Base-by-base conservation (phyloP, 495 filamentous ascomycete genomes). In the Bacidia rubella region DNA sequence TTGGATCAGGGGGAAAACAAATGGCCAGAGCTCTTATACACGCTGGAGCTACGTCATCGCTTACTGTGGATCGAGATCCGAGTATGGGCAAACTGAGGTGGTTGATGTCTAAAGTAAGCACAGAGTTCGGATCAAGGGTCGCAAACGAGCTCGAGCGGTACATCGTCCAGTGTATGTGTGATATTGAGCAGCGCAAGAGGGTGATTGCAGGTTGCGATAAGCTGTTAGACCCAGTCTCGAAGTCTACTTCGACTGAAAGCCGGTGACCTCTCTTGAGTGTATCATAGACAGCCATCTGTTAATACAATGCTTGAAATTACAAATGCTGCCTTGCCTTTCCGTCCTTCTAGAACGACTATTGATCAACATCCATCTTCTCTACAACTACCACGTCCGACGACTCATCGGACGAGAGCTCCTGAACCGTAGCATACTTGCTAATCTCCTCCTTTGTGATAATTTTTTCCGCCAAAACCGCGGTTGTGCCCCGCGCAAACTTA, bases 301-400 rank as follows among this genome's bases (percentile, higher is more conserved):
- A 52, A 56, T 56, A 56, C 54, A 56, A 56, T 12, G 32, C 41
- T 47, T 46, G 42, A 19, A 7, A 7, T 19, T 45, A 19, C 42
- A 45, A 23, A 17, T 45, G 10, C 42, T 19, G n/a, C 7, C 43
- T 35, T 20, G 20, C 27, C 38, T 38, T n/a, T n/a, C 27, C 35
- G 9, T 35, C 35, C 29, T 32, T 21, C n/a, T n/a, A n/a, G n/a
- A n/a, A 40, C n/a, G 7, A n/a, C 46, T 41, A 58, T 42, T 27
- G 44, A 70, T 97, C 92, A 32, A 99, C 79, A 62, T 99, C 93
- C 93, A 99, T 99, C 68, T 80, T 85, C 74, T 95, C 90, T 23
- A 79, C 86, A 22, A 73, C 68, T 42, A 70, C 71, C 25, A 76
- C 64, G 59, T 80, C 79, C n/a, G n/a, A n/a, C n/a, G n/a, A n/a